Base-by-base conservation (phyloP, 1,284 basidiomycete species). In the Cryptococcus hybrid region DNA sequence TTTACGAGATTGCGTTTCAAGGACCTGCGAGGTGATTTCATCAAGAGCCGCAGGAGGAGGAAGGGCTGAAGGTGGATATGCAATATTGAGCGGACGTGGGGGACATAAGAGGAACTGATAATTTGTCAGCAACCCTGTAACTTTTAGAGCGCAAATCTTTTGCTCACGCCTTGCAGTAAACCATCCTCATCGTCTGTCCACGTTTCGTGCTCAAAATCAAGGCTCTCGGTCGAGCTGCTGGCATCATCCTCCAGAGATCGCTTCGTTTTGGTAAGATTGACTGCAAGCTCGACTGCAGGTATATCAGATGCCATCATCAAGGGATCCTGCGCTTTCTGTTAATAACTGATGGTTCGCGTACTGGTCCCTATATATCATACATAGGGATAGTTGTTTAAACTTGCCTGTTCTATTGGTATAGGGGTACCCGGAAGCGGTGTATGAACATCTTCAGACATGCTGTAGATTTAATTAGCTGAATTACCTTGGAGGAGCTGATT, bases 131-230 rank as follows among this genome's bases (percentile, higher is more conserved):
- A 24, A 3, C 9, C 38, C 2, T 46, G 44, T 40, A n/a, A 11
- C 8, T 8, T n/a, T 15, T 37, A 11, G 38, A 15, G 48, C n/a
- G 7, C 4, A 39, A 24, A 15, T 35, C 18, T 36, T n/a, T 15
- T 24, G 68, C 73, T 59, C 50, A 75, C 73, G 43, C 66, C 66
- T 38, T 68, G 64, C 36, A 74, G 50, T 46, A 75, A 55, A 4
- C 66, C 70, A 46, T 74, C 68, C 52, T 75, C 70, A 42, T 70
- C 55, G 37, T 73, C 71, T 12, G 68, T 65, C 73, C 74, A 74
- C 30, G 36, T 51, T 15, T 53, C 49, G 7, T 56, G 51, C 36
- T 51, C 24, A 24, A 24, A 24, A 24, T 24, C 24, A 24, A 24
- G 24, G 24, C 24, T 24, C 24, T 24, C 24, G 24, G 24, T 24